Conservation (phyloP, 306 rosid genomes). For the Acacia acuminata region DNA sequence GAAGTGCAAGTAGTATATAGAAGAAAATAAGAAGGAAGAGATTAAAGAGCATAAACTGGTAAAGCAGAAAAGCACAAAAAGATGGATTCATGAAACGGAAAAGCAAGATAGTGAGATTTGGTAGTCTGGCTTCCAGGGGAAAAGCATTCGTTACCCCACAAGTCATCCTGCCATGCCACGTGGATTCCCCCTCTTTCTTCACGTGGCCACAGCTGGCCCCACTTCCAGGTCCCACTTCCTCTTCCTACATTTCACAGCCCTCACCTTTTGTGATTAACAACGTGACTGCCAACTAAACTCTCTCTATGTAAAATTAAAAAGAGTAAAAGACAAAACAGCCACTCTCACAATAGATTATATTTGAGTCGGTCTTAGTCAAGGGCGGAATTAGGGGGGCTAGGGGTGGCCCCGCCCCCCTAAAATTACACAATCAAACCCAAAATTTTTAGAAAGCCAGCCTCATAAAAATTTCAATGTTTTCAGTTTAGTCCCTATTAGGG, state of each 20-base stretch:
- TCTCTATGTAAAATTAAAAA: background rate
- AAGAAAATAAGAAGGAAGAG: background rate
- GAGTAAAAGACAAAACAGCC: background rate
- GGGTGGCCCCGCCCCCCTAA: too few species aligned
- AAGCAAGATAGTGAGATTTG: conserved; percentile 30
- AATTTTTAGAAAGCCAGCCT: too few species aligned
- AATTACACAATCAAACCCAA: too few species aligned
- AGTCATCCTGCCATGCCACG: conserved; percentile 61
- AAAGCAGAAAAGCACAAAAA: conserved; percentile 72
- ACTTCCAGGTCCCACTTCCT: conserved; percentile 67
- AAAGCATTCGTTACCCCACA: conserved; percentile 50
- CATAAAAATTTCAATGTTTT: too few species aligned
- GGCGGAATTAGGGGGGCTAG: too few species aligned
- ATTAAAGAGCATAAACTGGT: conserved; percentile 40
- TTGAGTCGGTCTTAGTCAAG: background rate
- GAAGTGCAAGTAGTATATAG: background rate
- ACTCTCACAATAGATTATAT: background rate
- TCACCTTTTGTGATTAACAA: background rate
- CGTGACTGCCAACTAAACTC: background rate
- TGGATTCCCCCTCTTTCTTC: conserved; percentile 47
- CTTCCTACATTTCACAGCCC: background rate
- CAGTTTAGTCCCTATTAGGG: too few species aligned
- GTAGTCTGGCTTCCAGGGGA: conserved; percentile 6
- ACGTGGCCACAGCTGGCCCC: conserved; percentile 77
- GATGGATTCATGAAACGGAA: conserved; percentile 67